A percentile compares a stretch with the other conserved stretches of the same genome.
These are phyloP conservation scores for Plasmodium gaboni DNA, from an alignment of 169 alveolate species.

Conservation along the genomic window DNA sequence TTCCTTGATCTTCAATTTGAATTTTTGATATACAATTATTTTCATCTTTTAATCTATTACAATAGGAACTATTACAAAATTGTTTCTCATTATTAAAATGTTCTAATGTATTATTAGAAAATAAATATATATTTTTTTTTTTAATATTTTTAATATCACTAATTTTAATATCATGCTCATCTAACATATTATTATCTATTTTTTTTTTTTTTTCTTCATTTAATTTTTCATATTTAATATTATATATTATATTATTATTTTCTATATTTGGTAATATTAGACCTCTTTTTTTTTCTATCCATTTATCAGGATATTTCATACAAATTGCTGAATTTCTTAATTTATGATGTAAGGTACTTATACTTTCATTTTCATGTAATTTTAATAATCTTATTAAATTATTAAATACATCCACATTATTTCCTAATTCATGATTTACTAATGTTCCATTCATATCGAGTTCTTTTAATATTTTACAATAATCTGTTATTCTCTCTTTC, in stretches of 20 bases:
- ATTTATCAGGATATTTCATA: constrained; percentile 44
- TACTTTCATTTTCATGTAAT: constrained; percentile 5
- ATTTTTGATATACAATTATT: constrained; percentile 52
- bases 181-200: neutral
- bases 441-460: constrained; percentile 51
- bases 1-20: constrained; percentile 72
- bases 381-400: constrained; percentile 24
- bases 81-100: neutral
- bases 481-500: constrained; percentile 7
- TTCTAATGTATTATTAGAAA: constrained; percentile 10
- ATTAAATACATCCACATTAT: constrained; percentile 14
- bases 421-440: constrained; percentile 23
- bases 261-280: constrained; percentile 17
- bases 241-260: neutral
- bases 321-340: constrained; percentile 60
- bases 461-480: constrained; percentile 28
- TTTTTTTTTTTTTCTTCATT: constrained; percentile 16
- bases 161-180: constrained; percentile 15
- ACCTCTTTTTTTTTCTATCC: constrained; percentile 46
- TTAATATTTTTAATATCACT: neutral
- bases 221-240: neutral
- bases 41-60: constrained; percentile 58
- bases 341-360: neutral
- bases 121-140: constrained; percentile 5
- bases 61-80: constrained; percentile 27